Evolutionary conservation across 1,139 yeast species (phyloP), one percentile per base, ranked within the genome.

Genomic region (Diutina sp.): DNA sequence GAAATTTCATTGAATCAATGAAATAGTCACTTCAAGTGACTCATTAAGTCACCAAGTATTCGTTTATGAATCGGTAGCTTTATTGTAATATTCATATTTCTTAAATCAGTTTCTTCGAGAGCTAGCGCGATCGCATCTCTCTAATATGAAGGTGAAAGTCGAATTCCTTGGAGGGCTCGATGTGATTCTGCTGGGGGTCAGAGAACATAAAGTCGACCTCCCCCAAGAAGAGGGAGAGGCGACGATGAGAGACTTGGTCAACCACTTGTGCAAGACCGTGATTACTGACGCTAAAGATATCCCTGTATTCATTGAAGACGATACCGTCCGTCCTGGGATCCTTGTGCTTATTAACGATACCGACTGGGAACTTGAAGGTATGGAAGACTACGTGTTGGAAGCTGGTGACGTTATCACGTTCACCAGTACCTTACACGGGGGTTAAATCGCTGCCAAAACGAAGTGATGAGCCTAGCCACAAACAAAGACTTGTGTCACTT

Each of bases 291-390:
- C 80, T 30, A 83, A 81, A 59, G 91, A 86, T 65, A 72, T 79
- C 29, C 85, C 83, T 6, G 86, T 90, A 44, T 90, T 91, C 66
- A 76, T 91, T 14, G 96, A 89, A 63, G 93, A 90, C 63, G 96
- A 77, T 6, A 78, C 78, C 1, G 83, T 87, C 8, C 82, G 98
- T 56, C 97, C 98, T 0, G 99, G 99, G 1, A 90, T 93, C 53
- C 74, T 93, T 60, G 97, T 93, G 8, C 77, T 93, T 57, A 86
- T 93, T 61, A 93, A 93, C 65, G 99, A 93, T 66, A 85, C 96
- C 0, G 99, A 93, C 70, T 93, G 99, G 99, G 99, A 93, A 66
- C 72, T 93, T 38, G 96, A 90, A 67, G 98, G 91, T 12, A 90
- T 85, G 70, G 93, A 88, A 64, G 86, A 82, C 9, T 90, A 90